A percentile compares a stretch with the other conserved stretches of the same genome.
phyloP scores from a whole-genome alignment of 495 filamentous ascomycete species.

The Collariella sp. region DNA sequence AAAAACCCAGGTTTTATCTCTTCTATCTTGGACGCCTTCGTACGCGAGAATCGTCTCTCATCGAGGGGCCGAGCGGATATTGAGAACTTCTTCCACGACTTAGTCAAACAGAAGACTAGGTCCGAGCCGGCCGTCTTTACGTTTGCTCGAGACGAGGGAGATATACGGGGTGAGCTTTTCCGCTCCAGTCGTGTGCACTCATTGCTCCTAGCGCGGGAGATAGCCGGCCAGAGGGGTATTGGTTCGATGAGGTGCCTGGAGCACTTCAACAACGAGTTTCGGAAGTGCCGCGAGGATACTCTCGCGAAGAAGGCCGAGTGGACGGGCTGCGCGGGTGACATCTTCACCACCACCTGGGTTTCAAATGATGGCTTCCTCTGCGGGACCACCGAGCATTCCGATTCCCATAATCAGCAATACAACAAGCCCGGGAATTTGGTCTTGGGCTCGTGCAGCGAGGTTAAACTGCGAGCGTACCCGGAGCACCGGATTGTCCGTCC shows the following conservation, averaged over 20 bases:
- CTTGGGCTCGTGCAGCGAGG: slow-evolving; percentile 52
- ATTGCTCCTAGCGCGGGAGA: slow-evolving; percentile 35
- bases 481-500: slow-evolving; percentile 60
- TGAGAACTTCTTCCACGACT: slow-evolving; percentile 28
- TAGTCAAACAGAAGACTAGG: slow-evolving; percentile 13
- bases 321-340: slow-evolving; percentile 51
- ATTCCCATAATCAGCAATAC: slow-evolving; percentile 72
- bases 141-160: slow-evolving; percentile 21
- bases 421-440: slow-evolving; percentile 72
- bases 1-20: background rate
- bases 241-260: slow-evolving; percentile 22
- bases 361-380: slow-evolving; percentile 44
- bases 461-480: slow-evolving; percentile 53
- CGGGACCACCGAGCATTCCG: slow-evolving; percentile 66
- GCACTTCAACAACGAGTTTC: slow-evolving; percentile 34
- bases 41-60: slow-evolving; percentile 1
- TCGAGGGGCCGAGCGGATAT: slow-evolving; percentile 22
- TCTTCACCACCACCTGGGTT: slow-evolving; percentile 49
- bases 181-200: slow-evolving; percentile 25
- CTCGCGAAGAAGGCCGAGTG: slow-evolving; percentile 39
- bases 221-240: slow-evolving; percentile 27
- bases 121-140: slow-evolving; percentile 16
- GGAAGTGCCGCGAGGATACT: slow-evolving; percentile 37
- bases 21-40: slow-evolving; percentile 1
- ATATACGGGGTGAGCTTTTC: slow-evolving; percentile 17